phyloP scores from a whole-genome alignment of 2,329 filamentous ascomycete genomes.

The Microsporum canis region DNA sequence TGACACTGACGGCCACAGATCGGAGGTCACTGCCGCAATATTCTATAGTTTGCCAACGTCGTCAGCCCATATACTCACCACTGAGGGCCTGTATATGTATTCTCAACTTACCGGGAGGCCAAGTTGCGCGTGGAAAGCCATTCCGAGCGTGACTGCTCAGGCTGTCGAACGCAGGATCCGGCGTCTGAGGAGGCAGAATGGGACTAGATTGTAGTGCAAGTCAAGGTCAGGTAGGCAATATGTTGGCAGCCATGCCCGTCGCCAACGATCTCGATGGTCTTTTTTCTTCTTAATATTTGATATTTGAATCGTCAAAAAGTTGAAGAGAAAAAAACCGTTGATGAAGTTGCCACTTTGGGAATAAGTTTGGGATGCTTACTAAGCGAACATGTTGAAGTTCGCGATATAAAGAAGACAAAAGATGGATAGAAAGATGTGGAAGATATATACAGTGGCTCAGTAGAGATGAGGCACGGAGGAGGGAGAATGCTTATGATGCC shows the following conservation, averaged over 20 bases:
- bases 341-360: background rate
- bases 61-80: background rate
- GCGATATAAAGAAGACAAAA: background rate
- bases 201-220: background rate
- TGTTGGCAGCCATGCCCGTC: background rate
- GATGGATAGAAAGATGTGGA: background rate
- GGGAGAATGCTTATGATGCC: background rate
- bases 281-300: background rate
- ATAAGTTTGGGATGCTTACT: background rate
- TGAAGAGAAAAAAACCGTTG: background rate
- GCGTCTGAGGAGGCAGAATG: background rate
- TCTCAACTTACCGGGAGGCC: conserved; percentile 35
- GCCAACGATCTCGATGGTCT: background rate
- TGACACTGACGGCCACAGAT: conserved; percentile 36
- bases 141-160: conserved; percentile 20
- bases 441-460: background rate
- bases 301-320: background rate
- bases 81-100: background rate
- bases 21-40: conserved; percentile 32
- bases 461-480: background rate
- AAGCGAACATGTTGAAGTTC: background rate
- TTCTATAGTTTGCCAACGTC: conserved; percentile 27
- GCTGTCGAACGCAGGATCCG: background rate
- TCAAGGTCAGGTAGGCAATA: background rate
- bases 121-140: conserved; percentile 43